Evolutionary conservation across 1,139 yeast genomes (phyloP), one percentile per base, ranked within the genome.

Genomic region (Geotrichum restrictum): DNA sequence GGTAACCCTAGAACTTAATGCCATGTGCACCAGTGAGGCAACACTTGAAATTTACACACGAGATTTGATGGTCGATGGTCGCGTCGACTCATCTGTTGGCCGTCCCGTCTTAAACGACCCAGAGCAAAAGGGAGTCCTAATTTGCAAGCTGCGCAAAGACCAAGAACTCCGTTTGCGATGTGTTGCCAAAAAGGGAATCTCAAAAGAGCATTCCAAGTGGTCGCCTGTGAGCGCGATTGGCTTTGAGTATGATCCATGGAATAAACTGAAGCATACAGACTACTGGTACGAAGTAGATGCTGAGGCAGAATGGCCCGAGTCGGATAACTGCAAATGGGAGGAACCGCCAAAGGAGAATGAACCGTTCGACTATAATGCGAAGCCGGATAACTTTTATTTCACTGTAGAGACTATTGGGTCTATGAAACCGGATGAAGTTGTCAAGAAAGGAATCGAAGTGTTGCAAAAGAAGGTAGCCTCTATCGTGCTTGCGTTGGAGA

Each of bases 171-270:
- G 86, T 61, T 73, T 93, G 57, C 83, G 86, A 59, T 93, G 99
- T 72, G 86, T 93, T 59, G 98, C 99, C 52, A 93, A 94, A 70
- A 93, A 93, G 74, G 98, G 99, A 43, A 93, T 94, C 57, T 91
- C 98, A 43, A 93, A 94, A 69, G 99, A 93, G 69, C 99, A 93
- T 66, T 97, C 98, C 50, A 93, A 93, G 67, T 93, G 98, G 98
- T 85, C 95, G 5, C 97, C 98, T 1, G 87, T 95, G 62, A 80
- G 97, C 0, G 98, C 98, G n/a, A 79, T 94, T 53, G 98, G 95
- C 22, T 93, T 93, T 65, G 99, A 93, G 71, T 93, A 93, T 66
- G 99, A 93, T 67, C 99, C 99, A n/a, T 93, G 96, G 95, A 93
- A 93, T 71, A 94, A 93, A 72, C 77, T 94, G 62, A 85, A 85